A percentile compares a stretch with the other conserved stretches of the same genome.
Conservation (phyloP, 345 rosid genomes). For the Boechera stricta region DNA sequence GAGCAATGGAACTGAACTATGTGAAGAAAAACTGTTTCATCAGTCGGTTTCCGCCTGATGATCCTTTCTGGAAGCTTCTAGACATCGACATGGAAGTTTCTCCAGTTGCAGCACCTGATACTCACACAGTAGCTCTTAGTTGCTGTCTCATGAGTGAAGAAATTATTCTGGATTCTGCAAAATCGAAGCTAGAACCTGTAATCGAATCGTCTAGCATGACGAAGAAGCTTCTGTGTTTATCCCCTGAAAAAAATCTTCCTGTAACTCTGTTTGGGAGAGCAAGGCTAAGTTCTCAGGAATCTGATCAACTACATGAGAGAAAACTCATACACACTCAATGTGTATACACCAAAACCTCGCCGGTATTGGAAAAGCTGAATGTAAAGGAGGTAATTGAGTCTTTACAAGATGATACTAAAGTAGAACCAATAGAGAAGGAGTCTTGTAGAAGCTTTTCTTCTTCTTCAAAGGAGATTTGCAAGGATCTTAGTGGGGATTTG, state of each 20-base stretch:
- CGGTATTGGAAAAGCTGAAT: constrained; percentile 12
- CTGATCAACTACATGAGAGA: constrained; percentile 36
- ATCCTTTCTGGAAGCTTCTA: constrained; percentile 82
- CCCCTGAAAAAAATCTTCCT: constrained; percentile 53
- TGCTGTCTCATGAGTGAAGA: constrained; percentile 46
- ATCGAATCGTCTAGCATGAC: constrained; percentile 38
- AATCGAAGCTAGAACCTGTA: constrained; percentile 39
- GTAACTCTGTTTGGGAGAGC: constrained; percentile 82
- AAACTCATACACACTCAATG: constrained; percentile 13
- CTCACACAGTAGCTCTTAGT: constrained; percentile 25
- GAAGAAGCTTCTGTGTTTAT: constrained; percentile 49
- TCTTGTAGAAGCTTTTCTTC: constrained; percentile 27
- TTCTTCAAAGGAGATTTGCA: constrained; percentile 47
- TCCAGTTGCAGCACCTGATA: constrained; percentile 37
- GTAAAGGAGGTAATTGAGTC: constrained; percentile 36
- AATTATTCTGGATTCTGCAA: constrained; percentile 39
- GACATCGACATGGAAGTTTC: constrained; percentile 59
- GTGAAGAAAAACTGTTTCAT: constrained; percentile 61
- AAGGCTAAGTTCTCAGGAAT: constrained; percentile 54
- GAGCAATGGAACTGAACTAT: constrained; percentile 80
- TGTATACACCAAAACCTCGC: constrained; percentile 20
- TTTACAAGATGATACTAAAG: constrained; percentile 32
- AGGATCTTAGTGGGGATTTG: constrained; percentile 54
- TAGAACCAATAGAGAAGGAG: constrained; percentile 29
- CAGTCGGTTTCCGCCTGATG: constrained; percentile 52